These are phyloP conservation scores for Cercospora nicotianae DNA, from an alignment of 2,329 filamentous ascomycete genomes.

Conservation along the genomic window DNA sequence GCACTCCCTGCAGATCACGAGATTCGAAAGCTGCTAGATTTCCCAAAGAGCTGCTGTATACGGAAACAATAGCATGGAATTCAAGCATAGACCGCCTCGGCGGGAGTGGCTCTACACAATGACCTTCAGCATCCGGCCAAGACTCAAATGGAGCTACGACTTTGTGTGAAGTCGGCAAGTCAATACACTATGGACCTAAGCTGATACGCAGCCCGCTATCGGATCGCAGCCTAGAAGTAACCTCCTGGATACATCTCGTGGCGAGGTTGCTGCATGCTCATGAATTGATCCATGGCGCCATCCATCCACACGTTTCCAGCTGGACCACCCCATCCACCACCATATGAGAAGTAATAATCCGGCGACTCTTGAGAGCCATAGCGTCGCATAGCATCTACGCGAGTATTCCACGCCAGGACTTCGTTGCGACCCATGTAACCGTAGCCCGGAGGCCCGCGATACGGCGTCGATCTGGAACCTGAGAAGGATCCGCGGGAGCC, in stretches of 20 bases:
- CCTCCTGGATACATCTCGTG: neutral
- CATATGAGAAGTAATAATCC: neutral
- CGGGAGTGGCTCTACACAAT: neutral
- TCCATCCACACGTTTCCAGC: neutral
- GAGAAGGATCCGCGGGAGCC: neutral
- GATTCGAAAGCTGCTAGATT: conserved; percentile 18
- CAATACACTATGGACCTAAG: neutral
- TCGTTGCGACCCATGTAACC: neutral
- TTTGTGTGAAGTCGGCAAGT: neutral
- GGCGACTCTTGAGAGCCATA: neutral
- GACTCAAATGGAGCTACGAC: neutral
- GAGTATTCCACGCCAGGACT: neutral
- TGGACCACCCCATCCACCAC: neutral
- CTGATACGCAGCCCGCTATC: neutral
- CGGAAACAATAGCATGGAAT: neutral
- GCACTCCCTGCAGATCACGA: conserved; percentile 14
- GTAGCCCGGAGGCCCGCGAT: neutral
- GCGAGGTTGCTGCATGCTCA: neutral
- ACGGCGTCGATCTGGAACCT: neutral
- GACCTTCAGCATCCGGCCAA: neutral
- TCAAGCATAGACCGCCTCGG: neutral
- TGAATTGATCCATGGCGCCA: neutral
- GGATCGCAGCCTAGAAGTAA: neutral
- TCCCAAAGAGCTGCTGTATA: conserved; percentile 18
- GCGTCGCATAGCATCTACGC: neutral